Evolutionary conservation across 805 yeast genomes (phyloP).

Genomic region (Candida sithepensis): DNA sequence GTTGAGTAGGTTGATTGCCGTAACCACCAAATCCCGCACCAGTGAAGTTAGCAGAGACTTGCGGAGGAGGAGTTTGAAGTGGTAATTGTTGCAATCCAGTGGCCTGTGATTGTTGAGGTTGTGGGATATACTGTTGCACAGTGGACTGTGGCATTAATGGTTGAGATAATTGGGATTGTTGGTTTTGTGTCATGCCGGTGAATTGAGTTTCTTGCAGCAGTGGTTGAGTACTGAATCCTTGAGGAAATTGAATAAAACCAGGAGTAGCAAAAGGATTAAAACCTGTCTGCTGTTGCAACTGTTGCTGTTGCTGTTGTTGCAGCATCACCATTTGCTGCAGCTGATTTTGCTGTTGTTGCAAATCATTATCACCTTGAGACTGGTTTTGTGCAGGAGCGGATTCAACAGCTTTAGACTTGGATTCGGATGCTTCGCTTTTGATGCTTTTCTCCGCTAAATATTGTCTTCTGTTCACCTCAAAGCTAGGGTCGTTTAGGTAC

Average conservation of each 20-base stretch:
- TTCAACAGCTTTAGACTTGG: conserved; percentile 11
- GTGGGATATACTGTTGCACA: conserved; percentile 8
- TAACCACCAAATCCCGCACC: conserved; percentile 63
- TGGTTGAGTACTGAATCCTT: neutral
- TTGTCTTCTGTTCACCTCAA: conserved; percentile 74
- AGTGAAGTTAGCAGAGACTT: conserved; percentile 29
- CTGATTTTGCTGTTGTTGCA: neutral
- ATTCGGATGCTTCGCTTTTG: conserved; percentile 7
- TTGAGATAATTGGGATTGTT: conserved; percentile 1
- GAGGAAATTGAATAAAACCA: conserved; percentile 6
- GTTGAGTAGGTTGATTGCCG: conserved; percentile 14
- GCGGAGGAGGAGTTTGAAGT: conserved; percentile 7
- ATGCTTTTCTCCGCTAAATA: conserved; percentile 58
- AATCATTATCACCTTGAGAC: neutral
- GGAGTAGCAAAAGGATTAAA: conserved; percentile 23
- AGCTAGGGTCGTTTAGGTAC: conserved; percentile 80
- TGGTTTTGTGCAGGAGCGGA: conserved; percentile 8
- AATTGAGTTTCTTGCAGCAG: conserved; percentile 4
- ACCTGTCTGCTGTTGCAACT: conserved; percentile 18
- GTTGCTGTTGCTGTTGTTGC: conserved; percentile 9
- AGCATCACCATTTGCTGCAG: conserved; percentile 7
- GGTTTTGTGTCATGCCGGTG: conserved; percentile 2
- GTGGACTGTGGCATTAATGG: conserved; percentile 1
- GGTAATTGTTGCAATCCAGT: conserved; percentile 1
- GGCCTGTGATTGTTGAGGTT: conserved; percentile 10